Conservation (phyloP, 2,329 filamentous ascomycete genomes). For the Scleromitrula shiraiana region DNA sequence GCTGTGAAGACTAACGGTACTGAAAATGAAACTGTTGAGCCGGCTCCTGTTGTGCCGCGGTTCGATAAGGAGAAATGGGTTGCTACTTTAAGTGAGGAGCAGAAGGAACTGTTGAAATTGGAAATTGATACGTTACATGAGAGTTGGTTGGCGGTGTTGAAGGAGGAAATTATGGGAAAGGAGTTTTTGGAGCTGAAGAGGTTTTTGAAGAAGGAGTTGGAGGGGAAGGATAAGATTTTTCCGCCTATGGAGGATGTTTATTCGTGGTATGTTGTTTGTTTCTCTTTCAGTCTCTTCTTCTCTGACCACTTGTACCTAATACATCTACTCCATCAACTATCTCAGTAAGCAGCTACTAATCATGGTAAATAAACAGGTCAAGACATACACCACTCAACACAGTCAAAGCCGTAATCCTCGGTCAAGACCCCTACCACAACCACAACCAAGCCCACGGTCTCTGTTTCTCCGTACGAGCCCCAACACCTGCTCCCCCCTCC, state of each 20-base stretch:
- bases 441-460: slow-evolving; percentile 91
- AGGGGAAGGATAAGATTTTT: slow-evolving; percentile 69
- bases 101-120: slow-evolving; percentile 71
- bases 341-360: slow-evolving; percentile 16
- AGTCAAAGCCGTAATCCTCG: slow-evolving; percentile 88
- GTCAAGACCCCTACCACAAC: slow-evolving; percentile 97
- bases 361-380: slow-evolving; percentile 55
- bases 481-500: slow-evolving; percentile 80
- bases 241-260: slow-evolving; percentile 87
- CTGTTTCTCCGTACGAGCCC: slow-evolving; percentile 88
- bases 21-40: slow-evolving; percentile 22
- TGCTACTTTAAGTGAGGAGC: slow-evolving; percentile 68
- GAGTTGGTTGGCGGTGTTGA: slow-evolving; percentile 83
- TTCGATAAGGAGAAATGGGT: slow-evolving; percentile 93
- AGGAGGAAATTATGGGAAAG: slow-evolving; percentile 71
- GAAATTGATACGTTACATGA: slow-evolving; percentile 90
- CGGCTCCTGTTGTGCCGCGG: slow-evolving; percentile 33
- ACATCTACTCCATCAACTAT: background rate
- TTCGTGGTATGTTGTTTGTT: slow-evolving; percentile 74
- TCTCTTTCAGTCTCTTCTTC: slow-evolving; percentile 6
- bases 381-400: slow-evolving; percentile 81
- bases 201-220: slow-evolving; percentile 74
- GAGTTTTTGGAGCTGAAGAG: slow-evolving; percentile 84
- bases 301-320: background rate
- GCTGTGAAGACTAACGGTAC: slow-evolving; percentile 32